Base-by-base conservation (phyloP, 2,329 filamentous ascomycete species). In the Fusarium subglutinans region DNA sequence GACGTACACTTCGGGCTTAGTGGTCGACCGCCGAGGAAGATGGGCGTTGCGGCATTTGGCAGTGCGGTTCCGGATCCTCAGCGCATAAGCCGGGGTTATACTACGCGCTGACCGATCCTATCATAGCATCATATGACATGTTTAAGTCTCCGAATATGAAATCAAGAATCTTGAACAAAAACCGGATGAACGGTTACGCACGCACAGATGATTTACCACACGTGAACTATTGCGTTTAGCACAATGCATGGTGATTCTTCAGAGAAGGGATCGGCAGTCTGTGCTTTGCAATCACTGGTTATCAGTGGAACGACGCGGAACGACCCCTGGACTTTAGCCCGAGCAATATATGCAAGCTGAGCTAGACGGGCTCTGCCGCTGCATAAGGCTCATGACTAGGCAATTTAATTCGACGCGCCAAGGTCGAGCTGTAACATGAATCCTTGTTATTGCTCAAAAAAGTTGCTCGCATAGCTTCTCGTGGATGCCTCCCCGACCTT, bases 31-130 rank as follows among this genome's bases (percentile, higher is more conserved):
- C 38, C 20, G 33, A 55, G 47, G 43, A 50, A 24, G 51, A 66
- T 67, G 51, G 64, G 62, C 62, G 41, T 60, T 48, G 9, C 62
- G 62, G 62, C 26, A 44, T 18, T 24, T 51, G 8, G 20, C 12
- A 24, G 35, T 40, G 28, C 33, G 40, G 44, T 59, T 50, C 62
- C 62, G 51, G 62, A 66, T 66, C 33, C 35, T 43, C 47, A 67
- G 62, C 47, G 20, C 33, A 40, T 35, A n/a, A 54, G 51, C 51
- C 38, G 30, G 55, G 48, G 45, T 24, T 60, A 24, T 63, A 4
- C 20, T 10, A n/a, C 8, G 5, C 12, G 15, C 14, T 55, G 51
- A 41, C 24, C 24, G 35, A 55, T 18, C 26, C 24, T 33, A 54
- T 26, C 26, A 11, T 3, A 3, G 8, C 7, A 50, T 17, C 41